Percentiles rank a stretch among this genome's conserved stretches.
phyloP scores from a whole-genome alignment of 2,329 filamentous ascomycete species.

The Stagonosporopsis chrysanthemi region DNA sequence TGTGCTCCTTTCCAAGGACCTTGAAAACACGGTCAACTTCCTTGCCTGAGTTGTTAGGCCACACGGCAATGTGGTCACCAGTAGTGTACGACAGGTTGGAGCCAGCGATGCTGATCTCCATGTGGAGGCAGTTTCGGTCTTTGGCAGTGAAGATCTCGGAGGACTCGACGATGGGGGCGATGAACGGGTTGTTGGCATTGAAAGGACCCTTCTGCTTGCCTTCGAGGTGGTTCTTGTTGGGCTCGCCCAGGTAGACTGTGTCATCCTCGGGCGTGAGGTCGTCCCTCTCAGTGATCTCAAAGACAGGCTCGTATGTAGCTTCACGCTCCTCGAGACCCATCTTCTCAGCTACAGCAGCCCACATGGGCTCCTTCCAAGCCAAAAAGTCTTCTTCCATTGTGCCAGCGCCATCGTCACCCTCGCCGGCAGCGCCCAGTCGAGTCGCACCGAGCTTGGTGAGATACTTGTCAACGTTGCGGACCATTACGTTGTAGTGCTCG shows the following conservation, averaged over 20 bases:
- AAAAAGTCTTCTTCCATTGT: slow-evolving; percentile 99
- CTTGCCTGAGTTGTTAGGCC: slow-evolving; percentile 92
- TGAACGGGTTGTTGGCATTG: slow-evolving; percentile 96
- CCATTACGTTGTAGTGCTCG: slow-evolving; percentile 99
- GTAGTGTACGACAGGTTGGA: slow-evolving; percentile 94
- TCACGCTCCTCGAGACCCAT: slow-evolving; percentile 95
- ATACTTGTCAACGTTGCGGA: slow-evolving; percentile 85
- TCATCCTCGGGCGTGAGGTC: slow-evolving; percentile 76
- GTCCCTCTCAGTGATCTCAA: slow-evolving; percentile 79
- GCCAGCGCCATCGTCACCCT: slow-evolving; percentile 96
- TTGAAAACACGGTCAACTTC: slow-evolving; percentile 91
- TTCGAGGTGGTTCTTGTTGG: slow-evolving; percentile 94
- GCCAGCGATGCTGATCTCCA: slow-evolving; percentile 90
- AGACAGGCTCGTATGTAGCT: slow-evolving; percentile 92
- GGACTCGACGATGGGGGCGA: slow-evolving; percentile 92
- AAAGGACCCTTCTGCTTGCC: slow-evolving; percentile 84
- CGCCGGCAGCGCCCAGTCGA: slow-evolving; percentile 85
- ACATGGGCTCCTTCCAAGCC: slow-evolving; percentile 99
- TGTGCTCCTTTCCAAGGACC: slow-evolving; percentile 76
- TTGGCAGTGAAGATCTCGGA: slow-evolving; percentile 87
- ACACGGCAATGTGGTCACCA: slow-evolving; percentile 95
- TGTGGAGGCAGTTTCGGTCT: slow-evolving; percentile 92
- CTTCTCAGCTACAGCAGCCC: slow-evolving; percentile 80
- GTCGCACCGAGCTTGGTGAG: slow-evolving; percentile 82
- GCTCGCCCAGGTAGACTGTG: slow-evolving; percentile 92